Evolutionary conservation across 176 grass and related monocot genomes (phyloP), one percentile per base, ranked within the genome.

Genomic region (Avena atlantica): DNA sequence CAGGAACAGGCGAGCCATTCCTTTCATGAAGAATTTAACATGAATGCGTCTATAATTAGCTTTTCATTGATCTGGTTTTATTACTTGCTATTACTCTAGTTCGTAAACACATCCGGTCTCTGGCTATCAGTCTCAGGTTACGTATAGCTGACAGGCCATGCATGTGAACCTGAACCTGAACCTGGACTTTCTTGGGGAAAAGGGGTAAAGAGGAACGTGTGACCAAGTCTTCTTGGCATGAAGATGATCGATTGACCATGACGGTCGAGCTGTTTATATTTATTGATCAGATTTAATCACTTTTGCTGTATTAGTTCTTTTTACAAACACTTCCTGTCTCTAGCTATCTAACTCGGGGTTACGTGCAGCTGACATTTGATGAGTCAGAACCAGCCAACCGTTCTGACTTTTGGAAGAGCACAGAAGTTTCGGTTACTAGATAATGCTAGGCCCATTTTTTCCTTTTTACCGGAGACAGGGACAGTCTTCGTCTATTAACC

Each of bases 381-480:
- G 76, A 73, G 64, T 44, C 64, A 42, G 69, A 27, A 77, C 48
- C 12, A 66, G 21, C 15, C 5, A 36, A 29, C 12, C 63, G 24
- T 31, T 31, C 15, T 66, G 63, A 66, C 25, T 66, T 89, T 21
- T 65, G 57, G 75, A 62, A 27, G 76, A 89, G 50, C 47, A 12
- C 7, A 66, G 3, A 0, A 47, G 59, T 81, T 47, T 66, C 57
- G 64, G 21, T 55, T 50, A 4, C 15, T 21, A 52, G 9, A 36
- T n/a, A 63, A 68, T 69, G 44, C 23, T 31, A 53, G 49, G 74
- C 2, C 11, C 9, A 50, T 31, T 48, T 29, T 65, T 48, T n/a
- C 8, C 7, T 11, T 24, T 24, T 47, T 4, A 16, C 52, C 15
- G 8, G 45, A 47, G 45, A 10, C 0, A 47, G 9, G 2, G 45